Conservation (phyloP, 2,329 filamentous ascomycete genomes). For the Emergomyces pasteurianus region DNA sequence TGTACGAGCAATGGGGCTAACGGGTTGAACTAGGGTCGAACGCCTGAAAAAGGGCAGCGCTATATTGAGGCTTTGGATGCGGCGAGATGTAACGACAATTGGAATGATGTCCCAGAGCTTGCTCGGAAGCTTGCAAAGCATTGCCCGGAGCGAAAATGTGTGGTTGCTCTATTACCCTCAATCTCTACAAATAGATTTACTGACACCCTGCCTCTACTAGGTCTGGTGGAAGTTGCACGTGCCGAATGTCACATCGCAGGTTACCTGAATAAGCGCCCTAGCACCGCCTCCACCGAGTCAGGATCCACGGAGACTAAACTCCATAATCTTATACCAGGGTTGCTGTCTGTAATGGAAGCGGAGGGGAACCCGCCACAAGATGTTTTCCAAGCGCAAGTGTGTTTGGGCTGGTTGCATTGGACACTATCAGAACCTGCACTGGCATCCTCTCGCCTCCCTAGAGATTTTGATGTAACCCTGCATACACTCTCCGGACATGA, state of each 20-base stretch:
- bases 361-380: slow-evolving; percentile 45
- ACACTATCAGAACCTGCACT: slow-evolving; percentile 55
- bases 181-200: slow-evolving; percentile 8
- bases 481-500: slow-evolving; percentile 42
- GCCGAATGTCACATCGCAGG: slow-evolving; percentile 55
- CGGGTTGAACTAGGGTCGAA: slow-evolving; percentile 1
- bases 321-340: slow-evolving; percentile 27
- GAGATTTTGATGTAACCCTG: slow-evolving; percentile 46
- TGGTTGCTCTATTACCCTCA: slow-evolving; percentile 7
- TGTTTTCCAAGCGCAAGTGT: slow-evolving; percentile 65
- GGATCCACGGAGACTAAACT: slow-evolving; percentile 24
- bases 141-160: slow-evolving; percentile 75
- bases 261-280: slow-evolving; percentile 28
- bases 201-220: slow-evolving; percentile 31
- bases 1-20: background rate
- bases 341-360: slow-evolving; percentile 44
- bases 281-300: slow-evolving; percentile 16
- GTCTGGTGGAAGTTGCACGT: slow-evolving; percentile 57
- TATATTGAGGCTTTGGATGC: slow-evolving; percentile 76
- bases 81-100: slow-evolving; percentile 77
- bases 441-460: slow-evolving; percentile 51
- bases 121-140: slow-evolving; percentile 92
- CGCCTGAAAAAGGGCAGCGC: slow-evolving; percentile 60
- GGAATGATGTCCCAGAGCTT: slow-evolving; percentile 76
- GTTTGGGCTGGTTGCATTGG: slow-evolving; percentile 78